A percentile compares a stretch with the other conserved stretches of the same genome.
phyloP scores from a whole-genome alignment of 1,284 basidiomycete genomes.

The Amylostereum chailletii region DNA sequence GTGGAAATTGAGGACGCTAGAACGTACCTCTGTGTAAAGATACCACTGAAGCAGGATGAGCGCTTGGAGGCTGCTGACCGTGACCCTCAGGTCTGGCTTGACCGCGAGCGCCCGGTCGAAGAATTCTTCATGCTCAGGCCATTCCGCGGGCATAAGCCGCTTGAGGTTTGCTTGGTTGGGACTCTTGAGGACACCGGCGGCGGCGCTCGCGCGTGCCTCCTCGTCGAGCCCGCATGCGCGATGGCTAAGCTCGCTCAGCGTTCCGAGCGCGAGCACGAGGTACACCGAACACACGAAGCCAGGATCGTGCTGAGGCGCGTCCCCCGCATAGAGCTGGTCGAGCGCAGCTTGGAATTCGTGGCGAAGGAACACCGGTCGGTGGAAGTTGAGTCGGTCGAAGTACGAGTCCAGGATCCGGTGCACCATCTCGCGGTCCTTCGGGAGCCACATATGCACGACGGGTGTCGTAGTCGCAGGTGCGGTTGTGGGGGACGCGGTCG shows the following conservation, averaged over 20 bases:
- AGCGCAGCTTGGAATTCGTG: constrained; percentile 56
- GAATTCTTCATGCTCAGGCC: constrained; percentile 76
- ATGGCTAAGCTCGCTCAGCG: constrained; percentile 71
- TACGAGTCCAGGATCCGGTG: constrained; percentile 56
- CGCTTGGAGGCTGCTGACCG: constrained; percentile 70
- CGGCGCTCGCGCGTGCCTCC: constrained; percentile 20
- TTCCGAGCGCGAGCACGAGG: constrained; percentile 69
- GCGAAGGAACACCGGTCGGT: constrained; percentile 65
- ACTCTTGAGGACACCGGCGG: constrained; percentile 17
- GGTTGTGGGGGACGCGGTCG: constrained; percentile 16
- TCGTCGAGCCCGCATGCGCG: constrained; percentile 40
- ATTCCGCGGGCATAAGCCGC: constrained; percentile 58
- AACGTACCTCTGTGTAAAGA: constrained; percentile 70
- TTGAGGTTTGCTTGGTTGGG: constrained; percentile 24
- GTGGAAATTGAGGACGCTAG: background rate
- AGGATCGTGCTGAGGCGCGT: constrained; percentile 48
- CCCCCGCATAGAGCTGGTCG: constrained; percentile 53
- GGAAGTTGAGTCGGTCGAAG: constrained; percentile 65
- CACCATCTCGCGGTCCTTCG: constrained; percentile 64
- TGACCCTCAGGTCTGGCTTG: constrained; percentile 73
- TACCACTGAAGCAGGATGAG: constrained; percentile 80
- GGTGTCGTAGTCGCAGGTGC: constrained; percentile 22
- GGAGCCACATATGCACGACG: constrained; percentile 55
- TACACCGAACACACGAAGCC: constrained; percentile 72
- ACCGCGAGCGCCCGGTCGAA: constrained; percentile 67